Evolutionary conservation across 345 rosid species (phyloP), one percentile per base, ranked within the genome.

Genomic region (Heritiera fomes): DNA sequence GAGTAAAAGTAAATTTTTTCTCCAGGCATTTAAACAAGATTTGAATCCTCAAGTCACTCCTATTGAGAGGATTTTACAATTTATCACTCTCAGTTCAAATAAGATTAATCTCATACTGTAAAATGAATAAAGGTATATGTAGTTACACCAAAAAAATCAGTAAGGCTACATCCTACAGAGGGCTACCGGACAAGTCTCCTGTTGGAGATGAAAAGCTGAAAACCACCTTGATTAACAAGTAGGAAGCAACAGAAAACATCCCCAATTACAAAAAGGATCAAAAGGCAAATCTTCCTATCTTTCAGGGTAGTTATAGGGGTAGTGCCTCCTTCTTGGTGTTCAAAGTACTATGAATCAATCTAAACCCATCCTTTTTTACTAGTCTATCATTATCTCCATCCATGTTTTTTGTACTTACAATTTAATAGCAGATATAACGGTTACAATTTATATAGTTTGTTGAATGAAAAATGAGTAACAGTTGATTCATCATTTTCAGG

Each of bases 351-450:
- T 14, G n/a, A 49, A 40, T 38, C 34, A 41, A 74, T 52, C 34
- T 41, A 70, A 70, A 45, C 38, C 60, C 17, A 6, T 71, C 41
- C 18, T 49, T 49, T 71, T 53, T 28, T n/a, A 60, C 53, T 28
- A 71, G 15, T 28, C 15, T 71, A 43, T 71, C 65, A 55, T 8
- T 49, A 73, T 73, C 47, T 32, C 47, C 58, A 38, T 56, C 60
- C 45, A 17, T 58, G 28, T 5, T 12, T 46, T 13, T 74, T 41
- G 41, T 74, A 58, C 59, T 43, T 74, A 59, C 41, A 40, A 59
- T 74, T 74, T 58, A 18, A 50, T 50, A 49, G 55, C 53, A 71
- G n/a, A 71, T 71, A 49, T 14, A 71, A 49, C 75, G 75, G 75
- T 71, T 20, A 30, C 20, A 34, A 64, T 64, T 64, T 3, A 64